Percentiles rank a stretch among this genome's conserved stretches.
These are phyloP conservation scores for Cercospora sojina DNA, from an alignment of 2,329 filamentous ascomycete genomes.

Conservation along the genomic window DNA sequence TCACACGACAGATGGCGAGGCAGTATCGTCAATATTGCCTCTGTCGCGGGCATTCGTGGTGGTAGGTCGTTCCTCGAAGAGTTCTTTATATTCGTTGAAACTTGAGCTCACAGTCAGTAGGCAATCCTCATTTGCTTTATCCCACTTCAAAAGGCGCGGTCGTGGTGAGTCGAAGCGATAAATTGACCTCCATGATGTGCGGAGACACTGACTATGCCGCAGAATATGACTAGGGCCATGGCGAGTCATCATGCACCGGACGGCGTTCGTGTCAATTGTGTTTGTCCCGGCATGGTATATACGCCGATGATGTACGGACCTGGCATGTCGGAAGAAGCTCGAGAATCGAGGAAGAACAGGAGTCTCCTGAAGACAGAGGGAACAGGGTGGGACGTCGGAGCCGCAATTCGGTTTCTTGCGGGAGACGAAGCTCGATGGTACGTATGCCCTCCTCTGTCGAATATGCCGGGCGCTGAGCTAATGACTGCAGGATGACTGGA, in stretches of 20 bases:
- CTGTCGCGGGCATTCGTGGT: conserved; percentile 58
- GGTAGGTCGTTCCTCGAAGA: conserved; percentile 22
- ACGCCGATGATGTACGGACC: conserved; percentile 56
- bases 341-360: conserved; percentile 50
- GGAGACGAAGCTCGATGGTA: conserved; percentile 54
- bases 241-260: conserved; percentile 54
- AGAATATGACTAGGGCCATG: conserved; percentile 58
- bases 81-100: background rate
- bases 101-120: background rate
- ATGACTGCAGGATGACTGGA: conserved; percentile 38
- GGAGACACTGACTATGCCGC: background rate
- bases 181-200: background rate
- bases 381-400: conserved; percentile 55
- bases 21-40: conserved; percentile 62
- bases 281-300: conserved; percentile 56
- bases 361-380: conserved; percentile 56
- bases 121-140: conserved; percentile 55
- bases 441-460: conserved; percentile 22
- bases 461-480: background rate
- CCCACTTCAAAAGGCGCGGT: conserved; percentile 56
- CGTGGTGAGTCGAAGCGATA: conserved; percentile 38
- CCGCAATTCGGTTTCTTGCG: conserved; percentile 54
- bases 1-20: conserved; percentile 41
- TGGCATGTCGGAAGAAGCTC: conserved; percentile 52
- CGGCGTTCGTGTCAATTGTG: conserved; percentile 56